These are phyloP conservation scores for Coniosporium apollinis DNA, from an alignment of 495 filamentous ascomycete species.

Conservation along the genomic window DNA sequence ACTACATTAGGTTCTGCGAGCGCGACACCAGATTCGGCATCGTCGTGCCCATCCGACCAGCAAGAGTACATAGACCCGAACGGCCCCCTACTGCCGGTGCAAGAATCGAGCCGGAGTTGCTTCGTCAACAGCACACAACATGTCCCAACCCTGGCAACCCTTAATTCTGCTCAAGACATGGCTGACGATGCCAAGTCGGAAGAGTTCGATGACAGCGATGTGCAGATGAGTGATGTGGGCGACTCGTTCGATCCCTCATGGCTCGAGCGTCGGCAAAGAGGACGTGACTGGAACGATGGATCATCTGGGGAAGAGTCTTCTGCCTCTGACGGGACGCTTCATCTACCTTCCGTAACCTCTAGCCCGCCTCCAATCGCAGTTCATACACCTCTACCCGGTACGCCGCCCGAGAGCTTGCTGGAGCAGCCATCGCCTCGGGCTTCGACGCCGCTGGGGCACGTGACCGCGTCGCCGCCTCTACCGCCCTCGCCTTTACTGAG, in stretches of 20 bases:
- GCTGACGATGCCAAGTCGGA: not conserved
- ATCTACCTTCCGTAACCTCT: conserved; percentile 11
- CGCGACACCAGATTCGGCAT: conserved; percentile 3
- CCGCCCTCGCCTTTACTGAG: conserved; percentile 4
- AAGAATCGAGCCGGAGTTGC: conserved; percentile 15
- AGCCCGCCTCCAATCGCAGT: conserved; percentile 9
- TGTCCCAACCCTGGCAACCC: conserved; percentile 6
- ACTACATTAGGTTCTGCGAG: not conserved
- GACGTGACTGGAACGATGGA: conserved; percentile 15
- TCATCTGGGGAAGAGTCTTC: conserved; percentile 13
- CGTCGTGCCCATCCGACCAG: not conserved
- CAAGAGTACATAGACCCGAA: conserved; percentile 9
- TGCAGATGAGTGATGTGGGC: conserved; percentile 11
- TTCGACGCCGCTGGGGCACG: conserved; percentile 6
- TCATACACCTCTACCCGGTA: conserved; percentile 2
- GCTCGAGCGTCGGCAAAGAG: not conserved
- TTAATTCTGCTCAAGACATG: not conserved
- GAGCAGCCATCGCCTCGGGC: conserved; percentile 3
- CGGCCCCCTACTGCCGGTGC: conserved; percentile 12
- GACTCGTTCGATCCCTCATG: not conserved
- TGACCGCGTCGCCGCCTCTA: conserved; percentile 3
- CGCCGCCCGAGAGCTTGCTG: conserved; percentile 6
- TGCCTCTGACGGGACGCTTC: conserved; percentile 4
- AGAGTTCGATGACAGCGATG: too few species aligned
- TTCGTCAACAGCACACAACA: conserved; percentile 22